phyloP scores from a whole-genome alignment of 345 rosid species.

The Microcos paniculata region DNA sequence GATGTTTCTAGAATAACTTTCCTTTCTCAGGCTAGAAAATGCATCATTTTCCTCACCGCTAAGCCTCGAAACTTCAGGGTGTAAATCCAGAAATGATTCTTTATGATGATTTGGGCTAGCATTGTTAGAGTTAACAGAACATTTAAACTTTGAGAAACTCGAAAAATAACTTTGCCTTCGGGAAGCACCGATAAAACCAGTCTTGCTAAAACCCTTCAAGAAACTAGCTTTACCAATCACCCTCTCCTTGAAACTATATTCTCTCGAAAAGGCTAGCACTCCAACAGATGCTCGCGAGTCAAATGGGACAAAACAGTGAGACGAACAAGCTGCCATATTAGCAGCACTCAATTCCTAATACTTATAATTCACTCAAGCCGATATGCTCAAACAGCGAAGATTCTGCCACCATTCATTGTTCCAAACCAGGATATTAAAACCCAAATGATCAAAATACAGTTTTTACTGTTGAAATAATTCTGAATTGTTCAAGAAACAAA shows the following conservation, averaged over 20 bases:
- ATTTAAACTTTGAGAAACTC: conserved; percentile 31
- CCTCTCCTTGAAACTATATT: background rate
- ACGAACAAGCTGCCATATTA: conserved; percentile 10
- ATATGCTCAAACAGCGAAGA: background rate
- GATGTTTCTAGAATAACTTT: conserved; percentile 37
- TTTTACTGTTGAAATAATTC: background rate
- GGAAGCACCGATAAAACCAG: conserved; percentile 28
- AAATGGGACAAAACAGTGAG: conserved; percentile 10
- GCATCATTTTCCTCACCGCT: conserved; percentile 54
- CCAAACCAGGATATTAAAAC: background rate
- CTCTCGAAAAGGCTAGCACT: background rate
- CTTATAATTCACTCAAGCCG: background rate
- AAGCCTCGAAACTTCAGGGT: conserved; percentile 75
- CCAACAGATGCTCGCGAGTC: background rate
- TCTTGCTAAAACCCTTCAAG: conserved; percentile 37
- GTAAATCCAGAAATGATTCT: conserved; percentile 78
- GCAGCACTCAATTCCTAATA: background rate
- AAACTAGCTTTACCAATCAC: conserved; percentile 33
- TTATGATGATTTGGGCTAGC: conserved; percentile 50
- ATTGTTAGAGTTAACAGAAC: conserved; percentile 45
- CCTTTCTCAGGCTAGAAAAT: conserved; percentile 43
- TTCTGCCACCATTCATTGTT: background rate
- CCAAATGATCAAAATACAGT: background rate
- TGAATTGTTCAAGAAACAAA: background rate
- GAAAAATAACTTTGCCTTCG: conserved; percentile 27